phyloP scores from a whole-genome alignment of 768 basidiomycete genomes.

The Amanita brunnescens region DNA sequence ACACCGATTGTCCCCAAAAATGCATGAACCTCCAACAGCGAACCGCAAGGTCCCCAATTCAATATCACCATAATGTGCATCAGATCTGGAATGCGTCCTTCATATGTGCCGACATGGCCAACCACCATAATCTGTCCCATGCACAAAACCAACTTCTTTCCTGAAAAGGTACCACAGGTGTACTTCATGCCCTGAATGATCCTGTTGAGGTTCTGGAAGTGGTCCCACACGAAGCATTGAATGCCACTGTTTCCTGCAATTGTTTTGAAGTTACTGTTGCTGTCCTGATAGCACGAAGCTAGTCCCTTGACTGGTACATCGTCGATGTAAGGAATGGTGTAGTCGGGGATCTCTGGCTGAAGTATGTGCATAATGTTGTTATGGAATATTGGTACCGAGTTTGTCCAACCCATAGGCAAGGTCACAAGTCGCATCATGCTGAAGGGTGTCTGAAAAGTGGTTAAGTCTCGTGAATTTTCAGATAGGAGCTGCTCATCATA shows the following conservation, averaged over 20 bases:
- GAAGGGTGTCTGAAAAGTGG: background rate
- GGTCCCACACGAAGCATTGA: slow-evolving; percentile 20
- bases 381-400: too few species aligned
- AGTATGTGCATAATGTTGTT: too few species aligned
- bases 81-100: slow-evolving; percentile 24
- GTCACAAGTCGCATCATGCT: background rate
- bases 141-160: slow-evolving; percentile 14
- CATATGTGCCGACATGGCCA: slow-evolving; percentile 26
- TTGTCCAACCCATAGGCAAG: too few species aligned
- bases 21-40: slow-evolving; percentile 16
- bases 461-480: background rate
- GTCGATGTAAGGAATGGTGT: background rate
- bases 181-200: slow-evolving; percentile 23
- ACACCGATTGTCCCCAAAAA: slow-evolving; percentile 24
- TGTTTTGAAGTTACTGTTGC: background rate
- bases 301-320: background rate
- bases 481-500: background rate
- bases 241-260: background rate
- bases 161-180: slow-evolving; percentile 21
- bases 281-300: background rate
- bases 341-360: background rate
- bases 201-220: slow-evolving; percentile 24
- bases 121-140: slow-evolving; percentile 16
- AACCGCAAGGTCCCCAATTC: slow-evolving; percentile 14
- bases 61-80: too few species aligned